Evolutionary conservation across 371 early-diverging fungal species (phyloP), one percentile per base, ranked within the genome.

Genomic region (Mortierella sp.): DNA sequence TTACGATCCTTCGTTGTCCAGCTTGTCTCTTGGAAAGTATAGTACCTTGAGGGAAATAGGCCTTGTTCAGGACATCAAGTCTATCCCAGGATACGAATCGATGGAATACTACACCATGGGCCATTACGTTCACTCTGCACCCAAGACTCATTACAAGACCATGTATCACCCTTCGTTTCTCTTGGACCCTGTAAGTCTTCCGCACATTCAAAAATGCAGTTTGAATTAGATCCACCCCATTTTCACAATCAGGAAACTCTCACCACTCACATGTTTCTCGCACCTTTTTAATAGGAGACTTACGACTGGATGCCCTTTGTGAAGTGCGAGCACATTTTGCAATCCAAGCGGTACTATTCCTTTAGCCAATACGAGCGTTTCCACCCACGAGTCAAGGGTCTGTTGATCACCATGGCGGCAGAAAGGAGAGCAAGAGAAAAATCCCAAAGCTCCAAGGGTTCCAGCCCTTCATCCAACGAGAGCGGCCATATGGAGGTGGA

Each of bases 61-160:
- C 48, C 80, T 95, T 11, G 86, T 92, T 1, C 84, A 80, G 73
- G 81, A 81, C 45, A 82, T 88, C 70, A 78, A 74, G 44, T 48
- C 78, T 7, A 82, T 84, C 54, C 70, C 77, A 11, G 63, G 82
- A 9, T 75, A 86, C 14, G 88, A 88, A 13, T 70, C 71, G 0
- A 80, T 94, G 55, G 72, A 87, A 52, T 94, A 92, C 80, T 79
- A 81, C 26, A 73, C 78, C 21, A 26, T 84, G 92, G 98, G 98
- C 0, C 98, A 91, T 80, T 98, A 96, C 84, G 96, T 99, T 57
- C 95, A 97, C 52, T 83, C 91, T 7, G 98, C 98, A 78, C 90
- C 91, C 21, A 98, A 99, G 85, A 98, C 98, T 96, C 89, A 90
- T 19, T 99, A 98, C 89, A 99, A 99, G 87, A 96, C 93, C 4